Evolutionary conservation across 768 basidiomycete genomes (phyloP).

Genomic region (Leccinellum rugosiceps): DNA sequence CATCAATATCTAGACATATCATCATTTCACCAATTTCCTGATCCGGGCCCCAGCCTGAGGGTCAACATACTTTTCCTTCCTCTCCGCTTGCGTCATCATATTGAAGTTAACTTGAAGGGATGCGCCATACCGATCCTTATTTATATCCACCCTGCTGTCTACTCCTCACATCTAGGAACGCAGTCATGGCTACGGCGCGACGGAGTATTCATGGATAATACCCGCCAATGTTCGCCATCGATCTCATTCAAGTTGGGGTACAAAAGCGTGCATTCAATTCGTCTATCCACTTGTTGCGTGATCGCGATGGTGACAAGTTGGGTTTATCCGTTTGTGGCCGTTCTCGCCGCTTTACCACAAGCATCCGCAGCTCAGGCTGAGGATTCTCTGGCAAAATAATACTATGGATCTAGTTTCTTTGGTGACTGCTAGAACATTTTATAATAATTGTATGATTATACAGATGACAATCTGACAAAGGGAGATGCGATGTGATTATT

Average conservation of each 20-base stretch:
- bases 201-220: conserved; percentile 12
- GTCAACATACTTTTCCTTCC: no score
- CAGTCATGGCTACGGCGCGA: not conserved
- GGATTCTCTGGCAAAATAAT: conserved; percentile 55
- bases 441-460: conserved; percentile 44
- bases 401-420: conserved; percentile 61
- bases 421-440: conserved; percentile 68
- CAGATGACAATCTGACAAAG: conserved; percentile 69
- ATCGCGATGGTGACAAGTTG: not conserved
- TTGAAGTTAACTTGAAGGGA: not conserved
- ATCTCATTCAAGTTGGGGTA: no score
- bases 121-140: not conserved
- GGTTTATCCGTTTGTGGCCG: conserved; percentile 5
- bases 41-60: no score
- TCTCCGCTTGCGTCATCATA: no score
- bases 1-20: no score
- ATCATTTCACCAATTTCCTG: no score
- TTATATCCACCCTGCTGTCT: not conserved
- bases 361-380: conserved; percentile 29
- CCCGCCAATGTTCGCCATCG: no score
- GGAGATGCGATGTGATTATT: conserved; percentile 51
- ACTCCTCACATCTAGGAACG: not conserved
- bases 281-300: not conserved
- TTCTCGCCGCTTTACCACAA: conserved; percentile 5
- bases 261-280: not conserved